Percentiles rank a stretch among this genome's conserved stretches.
phyloP scores from a whole-genome alignment of 75 land plant genomes.

The Pinus tabuliformis region DNA sequence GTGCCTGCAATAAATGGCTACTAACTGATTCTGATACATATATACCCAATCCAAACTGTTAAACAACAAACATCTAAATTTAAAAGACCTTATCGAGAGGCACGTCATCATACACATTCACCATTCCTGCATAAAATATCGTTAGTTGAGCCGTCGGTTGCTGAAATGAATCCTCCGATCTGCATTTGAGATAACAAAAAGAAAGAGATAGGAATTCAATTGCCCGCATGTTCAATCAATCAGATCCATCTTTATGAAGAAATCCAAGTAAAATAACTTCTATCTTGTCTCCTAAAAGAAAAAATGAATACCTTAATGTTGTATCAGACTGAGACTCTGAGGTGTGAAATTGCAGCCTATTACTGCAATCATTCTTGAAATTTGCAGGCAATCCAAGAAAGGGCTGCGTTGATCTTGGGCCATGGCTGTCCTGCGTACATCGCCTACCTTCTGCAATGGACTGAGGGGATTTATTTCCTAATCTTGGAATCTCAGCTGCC shows the following conservation, averaged over 20 bases:
- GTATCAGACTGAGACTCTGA: too few species aligned
- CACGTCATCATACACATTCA: constrained; percentile 49
- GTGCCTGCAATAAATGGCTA: constrained; percentile 15
- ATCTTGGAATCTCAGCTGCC: too few species aligned
- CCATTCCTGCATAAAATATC: constrained; percentile 44
- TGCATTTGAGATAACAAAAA: not conserved
- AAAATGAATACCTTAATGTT: too few species aligned
- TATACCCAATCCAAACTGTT: not conserved
- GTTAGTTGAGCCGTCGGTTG: constrained; percentile 29
- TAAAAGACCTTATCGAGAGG: constrained; percentile 39
- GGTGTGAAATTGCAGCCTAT: too few species aligned
- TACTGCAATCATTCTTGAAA: too few species aligned
- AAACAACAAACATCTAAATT: not conserved
- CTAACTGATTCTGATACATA: not conserved
- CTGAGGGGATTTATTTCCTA: too few species aligned
- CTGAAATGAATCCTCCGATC: too few species aligned
- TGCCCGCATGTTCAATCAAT: not conserved
- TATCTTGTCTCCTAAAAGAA: too few species aligned
- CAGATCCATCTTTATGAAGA: not conserved
- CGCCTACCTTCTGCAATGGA: too few species aligned
- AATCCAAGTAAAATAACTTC: not conserved
- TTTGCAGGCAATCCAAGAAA: too few species aligned
- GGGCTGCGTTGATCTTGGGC: too few species aligned
- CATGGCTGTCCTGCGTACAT: too few species aligned
- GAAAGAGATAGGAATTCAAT: not conserved